phyloP scores from a whole-genome alignment of 352 stramenopile genomes.

The Pythium phragmitis region DNA sequence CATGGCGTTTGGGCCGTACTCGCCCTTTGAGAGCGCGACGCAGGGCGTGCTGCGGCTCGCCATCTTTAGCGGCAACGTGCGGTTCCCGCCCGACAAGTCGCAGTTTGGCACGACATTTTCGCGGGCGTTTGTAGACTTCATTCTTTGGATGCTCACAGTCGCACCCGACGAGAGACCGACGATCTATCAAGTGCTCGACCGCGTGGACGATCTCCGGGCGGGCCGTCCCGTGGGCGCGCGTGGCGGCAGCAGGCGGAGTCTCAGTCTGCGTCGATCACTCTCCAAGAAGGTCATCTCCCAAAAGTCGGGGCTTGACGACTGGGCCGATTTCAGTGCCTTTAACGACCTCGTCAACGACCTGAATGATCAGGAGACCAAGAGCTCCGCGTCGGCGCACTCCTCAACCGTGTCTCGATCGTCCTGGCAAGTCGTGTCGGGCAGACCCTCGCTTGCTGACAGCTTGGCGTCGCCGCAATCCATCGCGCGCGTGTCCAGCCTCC shows the following conservation, averaged over 20 bases:
- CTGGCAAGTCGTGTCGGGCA: constrained; percentile 11
- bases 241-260: constrained; percentile 2
- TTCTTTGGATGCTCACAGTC: constrained; percentile 75
- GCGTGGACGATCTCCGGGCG: constrained; percentile 13
- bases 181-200: constrained; percentile 41
- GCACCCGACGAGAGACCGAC: constrained; percentile 56
- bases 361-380: constrained; percentile 12
- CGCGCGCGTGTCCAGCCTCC: constrained; percentile 1
- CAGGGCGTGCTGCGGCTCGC: constrained; percentile 54
- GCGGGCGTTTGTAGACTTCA: constrained; percentile 48
- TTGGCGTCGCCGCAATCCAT: constrained; percentile 10
- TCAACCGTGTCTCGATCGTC: constrained; percentile 21
- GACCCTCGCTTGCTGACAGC: not conserved
- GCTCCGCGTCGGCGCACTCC: constrained; percentile 18
- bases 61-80: constrained; percentile 69
- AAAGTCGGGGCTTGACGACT: constrained; percentile 17
- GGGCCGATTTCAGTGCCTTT: constrained; percentile 35
- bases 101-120: constrained; percentile 42
- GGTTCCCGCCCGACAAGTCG: constrained; percentile 38
- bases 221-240: not conserved
- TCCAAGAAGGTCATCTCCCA: not conserved
- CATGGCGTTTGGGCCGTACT: constrained; percentile 88
- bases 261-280: constrained; percentile 11
- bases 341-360: constrained; percentile 10
- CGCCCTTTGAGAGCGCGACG: constrained; percentile 81